Evolutionary conservation across 768 basidiomycete species (phyloP).

Genomic region (Leccinum fibrillosum): DNA sequence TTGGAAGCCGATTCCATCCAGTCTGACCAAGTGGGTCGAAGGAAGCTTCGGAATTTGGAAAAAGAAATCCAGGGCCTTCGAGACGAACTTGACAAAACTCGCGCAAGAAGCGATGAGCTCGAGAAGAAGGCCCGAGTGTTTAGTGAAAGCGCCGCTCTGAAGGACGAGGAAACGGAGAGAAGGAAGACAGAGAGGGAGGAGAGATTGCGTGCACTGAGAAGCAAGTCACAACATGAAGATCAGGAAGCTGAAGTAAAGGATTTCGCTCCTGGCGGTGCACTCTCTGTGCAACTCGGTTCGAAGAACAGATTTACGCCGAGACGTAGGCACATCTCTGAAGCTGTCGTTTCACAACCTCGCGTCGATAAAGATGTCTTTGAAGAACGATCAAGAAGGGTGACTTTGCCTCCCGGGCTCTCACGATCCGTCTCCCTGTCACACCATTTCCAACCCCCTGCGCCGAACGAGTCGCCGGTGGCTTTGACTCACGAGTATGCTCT

Average conservation of each 20-base stretch:
- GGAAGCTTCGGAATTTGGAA: constrained; percentile 69
- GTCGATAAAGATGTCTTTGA: constrained; percentile 8
- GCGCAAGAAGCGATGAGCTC: constrained; percentile 64
- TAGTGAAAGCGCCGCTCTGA: constrained; percentile 22
- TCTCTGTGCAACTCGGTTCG: constrained; percentile 21
- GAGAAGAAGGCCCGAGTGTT: constrained; percentile 59
- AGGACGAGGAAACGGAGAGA: constrained; percentile 31
- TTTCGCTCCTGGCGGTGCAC: constrained; percentile 60
- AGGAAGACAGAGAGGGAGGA: constrained; percentile 42
- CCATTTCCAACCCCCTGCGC: constrained; percentile 12
- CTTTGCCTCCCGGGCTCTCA: constrained; percentile 17
- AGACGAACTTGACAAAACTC: constrained; percentile 76
- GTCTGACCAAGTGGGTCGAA: constrained; percentile 64
- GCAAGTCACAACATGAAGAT: constrained; percentile 30
- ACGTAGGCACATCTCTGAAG: constrained; percentile 32
- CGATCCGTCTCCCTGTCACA: constrained; percentile 27
- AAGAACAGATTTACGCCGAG: constrained; percentile 20
- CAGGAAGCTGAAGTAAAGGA: constrained; percentile 40
- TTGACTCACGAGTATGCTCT: constrained; percentile 45
- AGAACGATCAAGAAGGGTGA: constrained; percentile 18
- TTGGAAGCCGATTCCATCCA: constrained; percentile 68
- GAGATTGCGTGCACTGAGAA: constrained; percentile 52
- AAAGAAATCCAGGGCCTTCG: constrained; percentile 74
- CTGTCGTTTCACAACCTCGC: constrained; percentile 9
- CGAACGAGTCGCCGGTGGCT: constrained; percentile 13